Evolutionary conservation across 2,329 filamentous ascomycete genomes (phyloP).

Genomic region (Aspergillus persii): DNA sequence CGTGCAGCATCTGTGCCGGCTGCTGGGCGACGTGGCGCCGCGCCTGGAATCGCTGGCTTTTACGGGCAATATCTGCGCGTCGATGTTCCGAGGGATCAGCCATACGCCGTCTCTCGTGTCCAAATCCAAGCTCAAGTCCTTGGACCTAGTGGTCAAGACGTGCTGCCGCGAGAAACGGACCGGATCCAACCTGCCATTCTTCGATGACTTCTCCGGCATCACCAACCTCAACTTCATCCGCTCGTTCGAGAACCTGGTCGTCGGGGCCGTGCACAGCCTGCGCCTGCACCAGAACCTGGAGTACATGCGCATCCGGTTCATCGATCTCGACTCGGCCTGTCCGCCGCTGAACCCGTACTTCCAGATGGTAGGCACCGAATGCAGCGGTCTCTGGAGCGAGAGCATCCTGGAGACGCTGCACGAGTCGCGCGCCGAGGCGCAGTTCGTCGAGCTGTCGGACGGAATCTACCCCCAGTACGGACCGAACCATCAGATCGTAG

Average conservation of each 20-base stretch:
- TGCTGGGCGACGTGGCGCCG: slow-evolving; percentile 60
- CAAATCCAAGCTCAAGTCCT: slow-evolving; percentile 54
- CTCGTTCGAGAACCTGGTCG: slow-evolving; percentile 67
- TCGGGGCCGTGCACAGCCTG: slow-evolving; percentile 62
- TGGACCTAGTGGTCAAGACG: slow-evolving; percentile 73
- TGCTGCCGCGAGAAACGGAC: slow-evolving; percentile 56
- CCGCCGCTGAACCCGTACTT: slow-evolving; percentile 73
- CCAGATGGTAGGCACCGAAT: slow-evolving; percentile 58
- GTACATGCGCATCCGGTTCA: slow-evolving; percentile 69
- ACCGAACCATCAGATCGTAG: slow-evolving; percentile 30
- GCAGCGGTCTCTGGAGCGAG: slow-evolving; percentile 71
- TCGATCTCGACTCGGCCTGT: slow-evolving; percentile 70
- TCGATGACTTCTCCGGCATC: slow-evolving; percentile 68
- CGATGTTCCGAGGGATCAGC: slow-evolving; percentile 64
- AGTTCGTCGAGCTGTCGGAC: slow-evolving; percentile 63
- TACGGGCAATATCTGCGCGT: slow-evolving; percentile 68
- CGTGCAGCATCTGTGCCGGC: slow-evolving; percentile 63
- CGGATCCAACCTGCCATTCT: slow-evolving; percentile 38
- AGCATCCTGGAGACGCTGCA: slow-evolving; percentile 61
- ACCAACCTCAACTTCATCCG: slow-evolving; percentile 70
- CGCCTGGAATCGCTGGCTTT: slow-evolving; percentile 67
- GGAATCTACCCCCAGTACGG: slow-evolving; percentile 53
- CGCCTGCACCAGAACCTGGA: slow-evolving; percentile 58
- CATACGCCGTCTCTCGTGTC: slow-evolving; percentile 41
- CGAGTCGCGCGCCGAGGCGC: slow-evolving; percentile 56